Conservation (phyloP, 2,329 filamentous ascomycete genomes). For the Phoma sp. region DNA sequence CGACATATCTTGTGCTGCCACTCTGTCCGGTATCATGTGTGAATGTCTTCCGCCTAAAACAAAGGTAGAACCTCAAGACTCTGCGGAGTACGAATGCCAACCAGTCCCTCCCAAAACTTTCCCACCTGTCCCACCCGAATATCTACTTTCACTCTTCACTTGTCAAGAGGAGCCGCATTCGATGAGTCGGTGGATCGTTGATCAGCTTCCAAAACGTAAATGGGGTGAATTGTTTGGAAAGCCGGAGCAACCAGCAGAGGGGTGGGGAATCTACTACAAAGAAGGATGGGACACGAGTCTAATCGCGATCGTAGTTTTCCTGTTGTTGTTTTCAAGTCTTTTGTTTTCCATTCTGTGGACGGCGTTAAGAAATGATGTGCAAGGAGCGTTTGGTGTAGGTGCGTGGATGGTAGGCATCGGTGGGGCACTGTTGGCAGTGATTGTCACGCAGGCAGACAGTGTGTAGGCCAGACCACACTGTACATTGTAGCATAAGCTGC, state of each 20-base stretch:
- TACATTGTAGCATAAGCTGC: no score
- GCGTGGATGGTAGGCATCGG: constrained; percentile 16
- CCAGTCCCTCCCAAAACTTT: constrained; percentile 24
- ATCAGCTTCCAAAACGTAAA: constrained; percentile 32
- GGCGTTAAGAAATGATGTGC: constrained; percentile 27
- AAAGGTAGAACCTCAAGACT: constrained; percentile 13
- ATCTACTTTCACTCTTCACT: constrained; percentile 27
- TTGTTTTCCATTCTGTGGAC: constrained; percentile 34
- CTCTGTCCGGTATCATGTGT: constrained; percentile 18
- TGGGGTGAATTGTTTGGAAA: constrained; percentile 26
- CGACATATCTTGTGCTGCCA: not conserved
- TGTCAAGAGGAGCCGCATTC: constrained; percentile 23
- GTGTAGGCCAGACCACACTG: no score
- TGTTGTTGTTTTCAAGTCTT: constrained; percentile 20
- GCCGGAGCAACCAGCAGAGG: constrained; percentile 28
- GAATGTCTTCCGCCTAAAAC: constrained; percentile 20
- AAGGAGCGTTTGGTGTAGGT: constrained; percentile 33
- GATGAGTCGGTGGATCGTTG: constrained; percentile 13
- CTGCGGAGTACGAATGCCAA: constrained; percentile 31
- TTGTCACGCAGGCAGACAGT: no score
- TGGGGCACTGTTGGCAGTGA: no score
- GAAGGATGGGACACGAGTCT: constrained; percentile 31
- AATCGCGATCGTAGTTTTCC: constrained; percentile 22
- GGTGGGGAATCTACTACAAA: constrained; percentile 34
- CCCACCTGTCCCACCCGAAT: constrained; percentile 20